Percentiles rank a stretch among this genome's conserved stretches.
Conservation (phyloP, 208 protist genomes). For the Polymyxa betae region DNA sequence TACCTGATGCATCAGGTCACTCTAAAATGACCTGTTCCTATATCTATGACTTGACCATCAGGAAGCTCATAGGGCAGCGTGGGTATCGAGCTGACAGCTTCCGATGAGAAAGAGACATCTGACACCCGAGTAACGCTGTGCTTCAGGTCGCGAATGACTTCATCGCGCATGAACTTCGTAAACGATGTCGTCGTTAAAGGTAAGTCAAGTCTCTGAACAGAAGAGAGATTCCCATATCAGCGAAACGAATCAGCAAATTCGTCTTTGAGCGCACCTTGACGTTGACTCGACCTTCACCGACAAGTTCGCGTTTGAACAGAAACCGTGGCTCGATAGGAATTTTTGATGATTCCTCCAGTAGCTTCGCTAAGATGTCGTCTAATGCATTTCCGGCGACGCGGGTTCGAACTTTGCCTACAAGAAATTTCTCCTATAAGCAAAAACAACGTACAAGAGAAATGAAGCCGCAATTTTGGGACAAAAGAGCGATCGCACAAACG, state of each 20-base stretch:
- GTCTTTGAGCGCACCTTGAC: neutral
- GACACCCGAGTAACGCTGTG: neutral
- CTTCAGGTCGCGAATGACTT: slow-evolving; percentile 10
- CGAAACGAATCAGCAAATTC: too few species aligned
- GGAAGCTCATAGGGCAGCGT: neutral
- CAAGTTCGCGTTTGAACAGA: neutral
- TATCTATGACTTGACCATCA: neutral
- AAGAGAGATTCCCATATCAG: neutral
- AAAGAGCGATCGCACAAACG: too few species aligned
- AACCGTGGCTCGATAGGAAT: neutral
- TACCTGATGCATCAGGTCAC: neutral
- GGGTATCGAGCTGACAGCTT: neutral
- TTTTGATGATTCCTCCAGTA: neutral
- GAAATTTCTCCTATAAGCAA: too few species aligned
- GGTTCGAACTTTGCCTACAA: neutral
- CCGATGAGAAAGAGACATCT: neutral
- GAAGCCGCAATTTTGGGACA: too few species aligned
- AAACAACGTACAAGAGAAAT: too few species aligned
- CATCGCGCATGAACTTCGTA: neutral
- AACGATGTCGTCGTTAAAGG: neutral
- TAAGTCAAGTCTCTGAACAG: neutral
- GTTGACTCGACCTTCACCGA: neutral
- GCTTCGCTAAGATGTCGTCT: neutral
- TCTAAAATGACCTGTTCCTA: neutral
- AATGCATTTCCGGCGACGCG: neutral